Base-by-base conservation (phyloP, 768 basidiomycete species). In the Cubamyces sp. region DNA sequence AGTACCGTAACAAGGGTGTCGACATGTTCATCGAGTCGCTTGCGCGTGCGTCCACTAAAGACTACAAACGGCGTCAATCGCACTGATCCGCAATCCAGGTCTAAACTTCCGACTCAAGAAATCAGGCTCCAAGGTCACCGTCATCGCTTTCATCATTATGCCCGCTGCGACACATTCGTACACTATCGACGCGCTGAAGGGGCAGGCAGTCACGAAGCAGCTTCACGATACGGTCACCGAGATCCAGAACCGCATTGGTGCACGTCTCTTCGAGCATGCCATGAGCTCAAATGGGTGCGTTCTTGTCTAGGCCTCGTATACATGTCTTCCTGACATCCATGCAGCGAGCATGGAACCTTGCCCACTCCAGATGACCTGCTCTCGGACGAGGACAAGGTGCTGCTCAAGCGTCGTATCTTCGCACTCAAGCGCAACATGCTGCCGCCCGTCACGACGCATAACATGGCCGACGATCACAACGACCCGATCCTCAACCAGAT, bases 11-110 rank as follows among this genome's bases (percentile, higher is more conserved):
- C 81, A 99, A 99, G 80, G 97, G 97, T 58, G 95, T 98, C 30
- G 97, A 99, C 73, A 97, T 99, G 96, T 99, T 98, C 74, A 96
- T 99, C 68, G 97, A 99, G 77, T 84, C 90, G 18, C 86, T 99
- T 59, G 97, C 96, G 28, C 92, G 96, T 87, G 66, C 48, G 84
- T 75, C 2, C 26, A 11, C 39, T n/a, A 9, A 1, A 18, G n/a
- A 52, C 50, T 19, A 40, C 23, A n/a, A 34, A 30, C 9, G 34
- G 34, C 25, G 41, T 43, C 48, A 40, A 2, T 15, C n/a, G 39
- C 11, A 39, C 28, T n/a, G 28, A 34, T 46, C 1, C 51, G 37
- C 12, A 16, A 37, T 12, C n/a, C 54, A 79, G 78, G 78, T 60
- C 79, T 91, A 54, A 91, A 91, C 73, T 78, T 81, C 71, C 82